Evolutionary conservation across 495 filamentous ascomycete genomes (phyloP), one percentile per base, ranked within the genome.

Genomic region (Rostrohypoxylon terebratum): DNA sequence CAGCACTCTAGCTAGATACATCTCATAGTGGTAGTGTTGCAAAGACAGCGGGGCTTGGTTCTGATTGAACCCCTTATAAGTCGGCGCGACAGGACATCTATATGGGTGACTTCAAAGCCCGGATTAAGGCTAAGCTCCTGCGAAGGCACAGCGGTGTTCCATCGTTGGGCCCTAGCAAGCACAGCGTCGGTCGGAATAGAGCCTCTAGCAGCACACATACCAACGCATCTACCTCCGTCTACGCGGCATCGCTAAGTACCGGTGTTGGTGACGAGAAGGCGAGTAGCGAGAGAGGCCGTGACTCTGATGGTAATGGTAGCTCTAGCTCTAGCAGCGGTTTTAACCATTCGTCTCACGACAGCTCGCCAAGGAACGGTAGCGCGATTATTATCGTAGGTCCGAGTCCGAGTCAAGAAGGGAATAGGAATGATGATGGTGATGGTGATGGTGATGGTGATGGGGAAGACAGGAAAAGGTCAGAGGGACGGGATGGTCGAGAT

Each of bases 71-170:
- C 16, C 59, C 69, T 34, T 60, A 66, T 73, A 66, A 73, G 33
- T 69, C 16, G 10, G 33, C 48, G 51, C 42, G 45, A 33, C 58
- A 10, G 23, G 42, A 11, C 40, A 55, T 53, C 59, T 1, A 71
- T 59, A 85, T 86, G 78, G 84, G 83, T 69, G 83, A 83, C 63
- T 75, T 87, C 55, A 82, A 75, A 74, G 75, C 81, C 63, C 82
- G 81, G 50, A 77, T 86, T 61, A 82, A 82, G 63, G 80, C 82
- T 71, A 86, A 81, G 66, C 81, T 87, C 63, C 75, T 78, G 54
- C 78, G 85, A 60, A 75, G 84, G 72, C 75, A 82, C 54, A 85
- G 83, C 33, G 77, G 75, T 18, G 70, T 79, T 42, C 78, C 78
- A 33, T 77, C 78, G 31, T 53, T 82, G 14, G 71, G 80, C 25